Percentiles rank a stretch among this genome's conserved stretches.
phyloP scores from a whole-genome alignment of 2,329 filamentous ascomycete genomes.

The Xylariaceae sp. region DNA sequence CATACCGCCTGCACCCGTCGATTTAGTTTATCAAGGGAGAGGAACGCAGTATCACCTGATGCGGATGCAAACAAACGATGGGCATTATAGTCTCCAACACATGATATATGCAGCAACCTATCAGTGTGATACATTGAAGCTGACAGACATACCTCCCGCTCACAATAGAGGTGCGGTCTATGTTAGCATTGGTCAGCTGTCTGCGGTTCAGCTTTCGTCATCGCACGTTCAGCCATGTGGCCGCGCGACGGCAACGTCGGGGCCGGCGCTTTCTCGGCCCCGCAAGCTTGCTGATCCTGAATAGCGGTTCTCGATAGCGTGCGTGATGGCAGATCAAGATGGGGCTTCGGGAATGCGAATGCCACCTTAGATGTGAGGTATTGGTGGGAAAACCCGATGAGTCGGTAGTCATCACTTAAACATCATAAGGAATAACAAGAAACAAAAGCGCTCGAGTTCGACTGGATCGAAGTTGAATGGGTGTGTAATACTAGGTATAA shows the following conservation, averaged over 20 bases:
- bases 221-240: conserved; percentile 19
- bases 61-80: no score
- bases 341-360: conserved; percentile 2
- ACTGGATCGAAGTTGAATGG: not conserved
- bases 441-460: not conserved
- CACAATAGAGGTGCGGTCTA: not conserved
- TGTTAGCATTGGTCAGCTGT: not conserved
- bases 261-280: conserved; percentile 30
- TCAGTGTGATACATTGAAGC: not conserved
- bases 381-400: not conserved
- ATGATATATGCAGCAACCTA: not conserved
- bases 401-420: not conserved
- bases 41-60: no score
- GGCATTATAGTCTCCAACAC: not conserved
- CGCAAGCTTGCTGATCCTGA: conserved; percentile 17
- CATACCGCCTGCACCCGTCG: no score
- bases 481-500: no score
- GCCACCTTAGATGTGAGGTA: not conserved
- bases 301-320: no score
- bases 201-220: conserved; percentile 9
- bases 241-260: conserved; percentile 4
- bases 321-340: conserved; percentile 4
- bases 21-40: no score
- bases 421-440: not conserved
- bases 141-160: not conserved